These are phyloP conservation scores for Penicillium sumatraense DNA, from an alignment of 2,329 filamentous ascomycete species.

Conservation along the genomic window DNA sequence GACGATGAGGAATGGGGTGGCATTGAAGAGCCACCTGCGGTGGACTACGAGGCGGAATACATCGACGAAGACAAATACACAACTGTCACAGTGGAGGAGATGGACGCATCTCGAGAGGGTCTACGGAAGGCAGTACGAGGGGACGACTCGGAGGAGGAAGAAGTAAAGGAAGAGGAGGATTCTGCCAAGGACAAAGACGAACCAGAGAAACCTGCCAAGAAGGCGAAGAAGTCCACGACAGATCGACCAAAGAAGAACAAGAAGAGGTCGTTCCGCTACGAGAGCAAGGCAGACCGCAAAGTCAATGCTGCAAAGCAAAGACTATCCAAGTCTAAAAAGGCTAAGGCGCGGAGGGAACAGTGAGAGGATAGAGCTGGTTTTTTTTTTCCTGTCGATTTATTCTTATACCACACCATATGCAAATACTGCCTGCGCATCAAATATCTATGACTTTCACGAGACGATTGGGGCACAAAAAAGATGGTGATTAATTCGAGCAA, in stretches of 20 bases:
- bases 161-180: conserved; percentile 32
- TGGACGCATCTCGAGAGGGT: conserved; percentile 77
- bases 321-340: conserved; percentile 71
- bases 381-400: conserved; percentile 3
- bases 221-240: conserved; percentile 54
- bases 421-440: conserved; percentile 3
- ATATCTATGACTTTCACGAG: conserved; percentile 20
- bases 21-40: conserved; percentile 57
- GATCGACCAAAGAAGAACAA: conserved; percentile 71
- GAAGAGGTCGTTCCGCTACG: conserved; percentile 92
- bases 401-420: conserved; percentile 19
- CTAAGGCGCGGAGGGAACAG: conserved; percentile 57
- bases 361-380: conserved; percentile 17
- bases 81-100: conserved; percentile 89
- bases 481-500: conserved; percentile 18
- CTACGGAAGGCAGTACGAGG: conserved; percentile 60
- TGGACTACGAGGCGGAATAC: conserved; percentile 90
- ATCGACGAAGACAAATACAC: conserved; percentile 96
- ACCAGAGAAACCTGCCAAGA: conserved; percentile 38
- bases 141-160: conserved; percentile 33
- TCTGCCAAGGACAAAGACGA: conserved; percentile 33
- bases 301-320: conserved; percentile 65
- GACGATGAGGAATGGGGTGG: conserved; percentile 67
- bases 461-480: conserved; percentile 12
- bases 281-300: conserved; percentile 81